A percentile compares a stretch with the other conserved stretches of the same genome.
Evolutionary conservation across 345 rosid genomes (phyloP).

Genomic region (Nasturtium officinale): DNA sequence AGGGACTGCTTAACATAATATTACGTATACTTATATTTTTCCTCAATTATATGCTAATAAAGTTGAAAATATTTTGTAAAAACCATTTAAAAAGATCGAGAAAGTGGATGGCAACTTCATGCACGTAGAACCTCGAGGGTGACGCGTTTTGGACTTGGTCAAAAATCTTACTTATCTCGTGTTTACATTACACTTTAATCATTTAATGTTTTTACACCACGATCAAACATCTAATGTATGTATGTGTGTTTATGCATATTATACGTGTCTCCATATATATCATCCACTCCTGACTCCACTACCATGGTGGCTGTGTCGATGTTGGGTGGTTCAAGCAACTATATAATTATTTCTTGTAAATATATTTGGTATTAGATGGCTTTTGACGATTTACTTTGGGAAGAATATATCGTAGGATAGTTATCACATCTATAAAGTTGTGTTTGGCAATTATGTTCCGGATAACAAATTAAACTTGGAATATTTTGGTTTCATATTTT

Average conservation of each 20-base stretch:
- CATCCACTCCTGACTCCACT: conserved; percentile 42
- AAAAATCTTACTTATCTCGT: conserved; percentile 14
- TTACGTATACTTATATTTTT: not conserved
- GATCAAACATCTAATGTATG: conserved; percentile 10
- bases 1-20: too few species aligned
- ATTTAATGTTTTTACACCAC: conserved; percentile 27
- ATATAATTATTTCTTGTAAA: not conserved
- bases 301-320: conserved; percentile 20
- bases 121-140: conserved; percentile 39
- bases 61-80: not conserved
- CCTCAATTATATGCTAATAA: not conserved
- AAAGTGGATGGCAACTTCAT: conserved; percentile 39
- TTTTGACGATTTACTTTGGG: not conserved
- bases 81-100: not conserved
- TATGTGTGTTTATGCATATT: not conserved
- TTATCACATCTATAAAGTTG: not conserved
- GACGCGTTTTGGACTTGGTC: conserved; percentile 41
- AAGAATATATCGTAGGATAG: not conserved
- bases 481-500: too few species aligned
- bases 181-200: conserved; percentile 37
- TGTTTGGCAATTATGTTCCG: not conserved
- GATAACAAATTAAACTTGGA: too few species aligned
- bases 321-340: conserved; percentile 3
- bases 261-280: conserved; percentile 32
- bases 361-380: not conserved